Evolutionary conservation across 495 filamentous ascomycete genomes (phyloP).

Genomic region (Penicillium maclennaniae): DNA sequence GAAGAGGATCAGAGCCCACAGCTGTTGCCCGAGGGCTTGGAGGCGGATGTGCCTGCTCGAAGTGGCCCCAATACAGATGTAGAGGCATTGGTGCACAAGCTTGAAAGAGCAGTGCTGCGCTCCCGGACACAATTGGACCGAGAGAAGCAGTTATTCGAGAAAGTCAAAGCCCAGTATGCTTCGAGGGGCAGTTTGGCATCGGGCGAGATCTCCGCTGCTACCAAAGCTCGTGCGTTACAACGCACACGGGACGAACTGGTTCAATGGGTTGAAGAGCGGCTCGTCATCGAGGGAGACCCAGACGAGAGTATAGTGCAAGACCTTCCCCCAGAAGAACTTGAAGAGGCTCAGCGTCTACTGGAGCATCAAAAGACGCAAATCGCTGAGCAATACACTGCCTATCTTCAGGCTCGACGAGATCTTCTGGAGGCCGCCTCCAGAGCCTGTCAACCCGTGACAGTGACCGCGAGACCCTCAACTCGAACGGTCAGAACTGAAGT

Average conservation of each 20-base stretch:
- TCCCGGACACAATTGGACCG: conserved; percentile 57
- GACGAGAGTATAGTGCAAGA: conserved; percentile 40
- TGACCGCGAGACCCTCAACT: conserved; percentile 20
- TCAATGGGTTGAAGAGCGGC: conserved; percentile 67
- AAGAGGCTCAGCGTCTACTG: conserved; percentile 31
- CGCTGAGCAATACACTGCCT: conserved; percentile 42
- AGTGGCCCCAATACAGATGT: conserved; percentile 24
- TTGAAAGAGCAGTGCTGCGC: conserved; percentile 63
- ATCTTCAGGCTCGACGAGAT: conserved; percentile 35
- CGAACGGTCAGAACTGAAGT: conserved; percentile 26
- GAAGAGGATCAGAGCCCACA: conserved; percentile 41
- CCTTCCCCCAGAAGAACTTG: conserved; percentile 30
- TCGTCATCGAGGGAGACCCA: conserved; percentile 49
- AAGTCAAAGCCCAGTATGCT: conserved; percentile 43
- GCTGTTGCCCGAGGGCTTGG: conserved; percentile 37
- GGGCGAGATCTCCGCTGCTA: conserved; percentile 23
- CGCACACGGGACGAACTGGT: conserved; percentile 62
- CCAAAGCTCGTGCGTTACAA: conserved; percentile 44
- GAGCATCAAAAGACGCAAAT: conserved; percentile 46
- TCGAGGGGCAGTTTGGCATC: conserved; percentile 14
- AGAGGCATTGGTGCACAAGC: conserved; percentile 51
- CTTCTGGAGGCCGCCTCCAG: conserved; percentile 37
- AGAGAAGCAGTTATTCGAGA: conserved; percentile 59
- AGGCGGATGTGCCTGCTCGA: conserved; percentile 5
- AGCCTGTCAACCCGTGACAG: conserved; percentile 34